These are phyloP conservation scores for Durio zibethinus DNA, from an alignment of 345 rosid species.

Conservation along the genomic window DNA sequence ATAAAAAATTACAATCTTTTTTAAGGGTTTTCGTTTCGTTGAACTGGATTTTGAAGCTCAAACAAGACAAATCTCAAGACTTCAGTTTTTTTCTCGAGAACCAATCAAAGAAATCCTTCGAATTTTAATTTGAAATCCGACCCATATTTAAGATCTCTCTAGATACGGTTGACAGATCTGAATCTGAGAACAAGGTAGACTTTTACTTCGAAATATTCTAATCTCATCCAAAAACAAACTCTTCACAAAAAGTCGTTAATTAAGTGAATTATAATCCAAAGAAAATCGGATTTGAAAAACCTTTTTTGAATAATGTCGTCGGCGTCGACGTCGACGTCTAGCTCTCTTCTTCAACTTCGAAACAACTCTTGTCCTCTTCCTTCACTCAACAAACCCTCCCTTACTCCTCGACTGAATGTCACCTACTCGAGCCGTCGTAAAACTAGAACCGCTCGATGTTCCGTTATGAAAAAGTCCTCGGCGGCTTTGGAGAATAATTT, in stretches of 20 bases:
- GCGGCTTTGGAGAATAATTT: conserved; percentile 38
- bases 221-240: neutral
- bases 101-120: neutral
- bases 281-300: neutral
- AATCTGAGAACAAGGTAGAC: neutral
- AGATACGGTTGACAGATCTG: neutral
- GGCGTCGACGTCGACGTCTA: conserved; percentile 32
- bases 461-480: conserved; percentile 25
- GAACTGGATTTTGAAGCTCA: neutral
- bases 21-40: neutral
- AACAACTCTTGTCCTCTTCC: conserved; percentile 28
- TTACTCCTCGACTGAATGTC: conserved; percentile 38
- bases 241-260: neutral
- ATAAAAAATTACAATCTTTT: neutral
- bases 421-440: conserved; percentile 23
- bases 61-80: neutral
- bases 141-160: neutral
- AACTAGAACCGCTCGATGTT: conserved; percentile 32
- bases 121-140: neutral
- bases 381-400: conserved; percentile 24
- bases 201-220: neutral
- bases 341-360: conserved; percentile 39
- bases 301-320: conserved; percentile 46
- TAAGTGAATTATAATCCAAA: neutral
- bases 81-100: neutral